Conservation (phyloP, 768 basidiomycete genomes). For the Gloeopeniophorella convolvens region DNA sequence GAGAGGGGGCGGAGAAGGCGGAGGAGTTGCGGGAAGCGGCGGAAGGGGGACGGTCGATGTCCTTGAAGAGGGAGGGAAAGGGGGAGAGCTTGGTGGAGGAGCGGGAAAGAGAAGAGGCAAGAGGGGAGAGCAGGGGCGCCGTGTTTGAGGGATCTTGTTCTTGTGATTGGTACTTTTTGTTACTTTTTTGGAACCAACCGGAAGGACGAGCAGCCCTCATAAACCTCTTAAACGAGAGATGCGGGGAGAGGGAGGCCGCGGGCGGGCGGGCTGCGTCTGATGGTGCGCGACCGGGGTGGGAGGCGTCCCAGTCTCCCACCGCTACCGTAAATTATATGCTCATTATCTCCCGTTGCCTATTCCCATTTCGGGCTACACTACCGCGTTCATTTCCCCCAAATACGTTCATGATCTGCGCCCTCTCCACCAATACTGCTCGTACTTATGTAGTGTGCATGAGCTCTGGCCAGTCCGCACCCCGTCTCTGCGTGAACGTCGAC, state of each 20-base stretch:
- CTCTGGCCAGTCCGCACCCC: too few relatives aligned
- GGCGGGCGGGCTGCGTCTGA: background rate
- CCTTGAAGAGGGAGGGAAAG: conserved; percentile 7
- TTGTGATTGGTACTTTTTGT: conserved; percentile 8
- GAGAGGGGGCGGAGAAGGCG: conserved; percentile 22
- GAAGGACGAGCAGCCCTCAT: conserved; percentile 20
- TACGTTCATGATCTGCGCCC: too few relatives aligned
- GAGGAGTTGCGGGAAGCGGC: conserved; percentile 6
- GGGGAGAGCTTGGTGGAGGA: background rate
- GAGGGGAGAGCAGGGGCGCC: background rate
- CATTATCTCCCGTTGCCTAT: too few relatives aligned
- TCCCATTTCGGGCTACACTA: too few relatives aligned
- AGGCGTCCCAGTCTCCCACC: too few relatives aligned
- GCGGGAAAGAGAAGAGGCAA: background rate
- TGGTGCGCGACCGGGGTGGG: too few relatives aligned
- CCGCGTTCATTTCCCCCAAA: background rate
- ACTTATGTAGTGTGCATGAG: background rate
- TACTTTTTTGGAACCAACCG: conserved; percentile 19
- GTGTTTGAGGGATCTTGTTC: background rate
- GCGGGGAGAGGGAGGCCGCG: background rate
- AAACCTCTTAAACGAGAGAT: conserved; percentile 4
- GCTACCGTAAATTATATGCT: too few relatives aligned
- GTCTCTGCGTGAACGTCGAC: too few relatives aligned
- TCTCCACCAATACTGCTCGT: background rate
- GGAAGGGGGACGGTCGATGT: conserved; percentile 2